These are phyloP conservation scores for Tinospora cordifolia DNA, from an alignment of 164 flowering plant genomes.

Conservation along the genomic window DNA sequence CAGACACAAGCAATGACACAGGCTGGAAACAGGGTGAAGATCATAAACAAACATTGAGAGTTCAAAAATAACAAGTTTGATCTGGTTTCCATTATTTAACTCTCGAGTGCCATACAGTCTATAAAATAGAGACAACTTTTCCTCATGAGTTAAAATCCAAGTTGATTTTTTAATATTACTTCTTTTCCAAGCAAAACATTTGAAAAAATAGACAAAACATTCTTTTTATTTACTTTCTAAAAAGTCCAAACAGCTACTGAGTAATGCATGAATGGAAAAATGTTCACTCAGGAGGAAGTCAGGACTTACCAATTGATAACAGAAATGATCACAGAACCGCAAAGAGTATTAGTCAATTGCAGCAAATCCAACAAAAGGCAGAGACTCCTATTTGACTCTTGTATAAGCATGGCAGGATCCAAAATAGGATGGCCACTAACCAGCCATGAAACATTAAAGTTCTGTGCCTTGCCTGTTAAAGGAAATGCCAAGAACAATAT, in stretches of 20 bases:
- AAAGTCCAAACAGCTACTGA: neutral
- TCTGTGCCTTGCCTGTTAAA: conserved; percentile 32
- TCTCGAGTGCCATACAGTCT: neutral
- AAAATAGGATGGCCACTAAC: conserved; percentile 65
- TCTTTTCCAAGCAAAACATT: neutral
- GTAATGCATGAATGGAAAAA: neutral
- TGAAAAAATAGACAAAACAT: neutral
- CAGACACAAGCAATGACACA: neutral
- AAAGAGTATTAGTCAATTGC: conserved; percentile 42
- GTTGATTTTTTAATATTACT: neutral
- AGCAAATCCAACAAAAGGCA: conserved; percentile 52
- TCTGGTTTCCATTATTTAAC: neutral
- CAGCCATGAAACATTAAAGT: conserved; percentile 67
- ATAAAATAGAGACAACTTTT: neutral
- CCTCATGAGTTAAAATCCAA: neutral
- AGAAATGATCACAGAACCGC: conserved; percentile 55
- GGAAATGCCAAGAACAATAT: conserved; percentile 12
- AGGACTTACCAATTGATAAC: conserved; percentile 73
- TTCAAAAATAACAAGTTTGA: neutral
- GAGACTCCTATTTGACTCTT: conserved; percentile 61
- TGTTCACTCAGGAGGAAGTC: neutral
- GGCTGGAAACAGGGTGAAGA: neutral
- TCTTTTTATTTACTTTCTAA: neutral
- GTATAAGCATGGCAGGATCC: conserved; percentile 42
- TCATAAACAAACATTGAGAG: neutral